Evolutionary conservation across 2,329 filamentous ascomycete genomes (phyloP), one percentile per base, ranked within the genome.

Genomic region (Purpureocillium takamizusanense): DNA sequence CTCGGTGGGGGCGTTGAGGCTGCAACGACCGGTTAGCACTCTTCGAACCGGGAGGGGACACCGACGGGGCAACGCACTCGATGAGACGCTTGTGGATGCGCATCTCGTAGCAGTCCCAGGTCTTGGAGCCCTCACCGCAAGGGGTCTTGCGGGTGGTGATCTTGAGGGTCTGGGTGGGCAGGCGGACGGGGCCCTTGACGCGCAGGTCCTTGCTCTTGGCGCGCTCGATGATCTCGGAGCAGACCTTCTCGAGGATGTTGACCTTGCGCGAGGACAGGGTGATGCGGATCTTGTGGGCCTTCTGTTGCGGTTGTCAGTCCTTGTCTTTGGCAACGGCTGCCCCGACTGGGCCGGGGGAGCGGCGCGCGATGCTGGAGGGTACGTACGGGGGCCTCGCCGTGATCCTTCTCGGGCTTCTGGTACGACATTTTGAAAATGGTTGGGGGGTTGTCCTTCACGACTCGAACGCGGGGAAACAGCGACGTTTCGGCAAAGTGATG

Each of bases 91-190:
- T 95, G 81, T 95, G 88, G 67, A 95, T 94, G 74, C 90, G 84
- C 88, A 98, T 94, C 83, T 98, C 90, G 71, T 77, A 98, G 69
- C 78, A 82, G 69, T 97, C 92, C 92, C 92, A 98, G 64, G 92
- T 98, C 87, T 98, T 98, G 71, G 85, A 94, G 74, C 92, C 92
- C 81, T 98, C 92, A 85, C 92, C 92, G 74, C 86, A 92, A 67
- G 92, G 92, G 52, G 92, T 97, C 85, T 98, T 98, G 64, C 92
- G 85, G 77, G 92, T 95, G 66, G 86, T 87, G 77, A 95, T 81
- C 78, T 92, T 87, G 61, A 97, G 80, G 67, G 80, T 86, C 83
- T 95, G 95, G 76, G 89, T 95, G 59, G 92, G 88, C 60, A 95
- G 84, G 63, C 90, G 88, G 70, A 97, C 90, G 65, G 90, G 88